Percentiles rank a stretch among this genome's conserved stretches.
phyloP scores from a whole-genome alignment of 768 basidiomycete genomes.

The Russula sp. region DNA sequence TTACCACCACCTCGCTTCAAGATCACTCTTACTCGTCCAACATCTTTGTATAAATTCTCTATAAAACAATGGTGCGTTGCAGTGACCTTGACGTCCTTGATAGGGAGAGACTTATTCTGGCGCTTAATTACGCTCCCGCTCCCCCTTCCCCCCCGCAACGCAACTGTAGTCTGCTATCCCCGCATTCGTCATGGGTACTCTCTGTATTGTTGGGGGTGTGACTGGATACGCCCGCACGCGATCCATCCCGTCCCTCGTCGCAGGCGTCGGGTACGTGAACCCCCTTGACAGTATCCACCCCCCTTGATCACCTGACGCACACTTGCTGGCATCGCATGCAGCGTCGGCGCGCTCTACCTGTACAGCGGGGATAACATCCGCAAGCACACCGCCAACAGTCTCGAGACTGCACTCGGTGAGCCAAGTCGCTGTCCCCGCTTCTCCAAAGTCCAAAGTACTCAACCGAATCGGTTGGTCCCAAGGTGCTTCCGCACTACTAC shows the following conservation, averaged over 20 bases:
- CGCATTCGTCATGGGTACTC: conserved; percentile 66
- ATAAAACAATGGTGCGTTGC: conserved; percentile 4
- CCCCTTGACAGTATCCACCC: no score
- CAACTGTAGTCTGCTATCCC: conserved; percentile 66
- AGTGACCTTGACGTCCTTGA: background rate
- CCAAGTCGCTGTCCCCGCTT: background rate
- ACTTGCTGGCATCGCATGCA: conserved; percentile 27
- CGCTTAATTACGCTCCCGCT: background rate
- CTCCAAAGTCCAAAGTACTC: background rate
- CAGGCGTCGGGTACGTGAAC: conserved; percentile 62
- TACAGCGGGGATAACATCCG: conserved; percentile 75
- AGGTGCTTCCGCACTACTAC: conserved; percentile 70
- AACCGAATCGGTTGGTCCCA: background rate
- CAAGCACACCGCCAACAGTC: conserved; percentile 64
- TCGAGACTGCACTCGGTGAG: conserved; percentile 70
- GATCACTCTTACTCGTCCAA: no score
- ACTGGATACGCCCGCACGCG: conserved; percentile 66
- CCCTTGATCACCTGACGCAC: background rate
- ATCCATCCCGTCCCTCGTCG: conserved; percentile 77
- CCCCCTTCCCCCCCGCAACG: background rate
- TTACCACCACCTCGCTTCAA: background rate
- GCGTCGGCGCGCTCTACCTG: conserved; percentile 73
- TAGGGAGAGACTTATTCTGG: background rate
- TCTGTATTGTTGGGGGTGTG: conserved; percentile 73
- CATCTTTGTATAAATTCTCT: background rate